Conservation (phyloP, 352 stramenopile species). For the Globisporangium canariense region DNA sequence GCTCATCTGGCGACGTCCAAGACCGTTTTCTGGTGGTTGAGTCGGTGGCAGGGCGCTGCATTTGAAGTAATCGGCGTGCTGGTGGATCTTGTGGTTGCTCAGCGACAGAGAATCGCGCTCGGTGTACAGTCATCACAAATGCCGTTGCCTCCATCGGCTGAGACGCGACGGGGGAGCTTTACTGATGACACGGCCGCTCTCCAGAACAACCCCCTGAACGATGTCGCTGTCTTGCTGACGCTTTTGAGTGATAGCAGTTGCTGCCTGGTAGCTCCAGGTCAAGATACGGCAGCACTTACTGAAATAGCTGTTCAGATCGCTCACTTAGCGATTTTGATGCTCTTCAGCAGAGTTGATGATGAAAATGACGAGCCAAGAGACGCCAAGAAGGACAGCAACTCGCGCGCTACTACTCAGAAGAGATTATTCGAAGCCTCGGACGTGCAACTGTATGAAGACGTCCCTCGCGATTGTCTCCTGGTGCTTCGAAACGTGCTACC, state of each 20-base stretch:
- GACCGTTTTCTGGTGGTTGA: constrained; percentile 60
- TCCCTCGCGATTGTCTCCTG: constrained; percentile 43
- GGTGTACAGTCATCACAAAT: neutral
- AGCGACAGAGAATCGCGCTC: neutral
- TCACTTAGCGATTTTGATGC: constrained; percentile 25
- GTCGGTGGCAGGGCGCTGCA: constrained; percentile 53
- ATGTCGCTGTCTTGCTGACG: constrained; percentile 30
- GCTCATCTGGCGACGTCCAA: constrained; percentile 42
- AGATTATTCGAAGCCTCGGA: constrained; percentile 11
- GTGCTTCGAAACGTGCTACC: constrained; percentile 44
- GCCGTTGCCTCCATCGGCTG: neutral
- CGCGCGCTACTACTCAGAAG: neutral
- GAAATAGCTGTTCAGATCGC: constrained; percentile 30
- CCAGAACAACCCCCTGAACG: constrained; percentile 23
- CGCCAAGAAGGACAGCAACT: neutral
- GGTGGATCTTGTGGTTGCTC: constrained; percentile 7
- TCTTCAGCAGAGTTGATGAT: constrained; percentile 13
- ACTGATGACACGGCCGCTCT: neutral
- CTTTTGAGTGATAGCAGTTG: constrained; percentile 30
- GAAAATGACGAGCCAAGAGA: neutral
- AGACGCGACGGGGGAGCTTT: neutral
- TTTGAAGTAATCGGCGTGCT: constrained; percentile 35
- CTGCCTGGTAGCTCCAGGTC: constrained; percentile 11
- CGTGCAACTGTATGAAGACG: constrained; percentile 20
- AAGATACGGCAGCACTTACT: neutral